phyloP scores from a whole-genome alignment of 331 rosid species.

The Rhamnella rubrinervis region DNA sequence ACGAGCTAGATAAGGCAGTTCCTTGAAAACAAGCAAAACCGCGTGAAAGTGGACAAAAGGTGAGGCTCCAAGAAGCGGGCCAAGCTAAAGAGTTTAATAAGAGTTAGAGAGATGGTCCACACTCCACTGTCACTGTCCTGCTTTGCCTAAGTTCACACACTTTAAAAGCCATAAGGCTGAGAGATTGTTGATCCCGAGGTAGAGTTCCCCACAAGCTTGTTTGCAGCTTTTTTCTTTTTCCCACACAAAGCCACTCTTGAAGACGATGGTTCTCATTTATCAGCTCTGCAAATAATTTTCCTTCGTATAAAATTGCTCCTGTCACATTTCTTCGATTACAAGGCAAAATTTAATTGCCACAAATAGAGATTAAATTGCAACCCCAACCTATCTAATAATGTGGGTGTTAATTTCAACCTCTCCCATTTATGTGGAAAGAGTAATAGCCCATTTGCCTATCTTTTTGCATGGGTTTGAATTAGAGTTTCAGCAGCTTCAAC shows the following conservation, averaged over 20 bases:
- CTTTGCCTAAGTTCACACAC: conserved; percentile 21
- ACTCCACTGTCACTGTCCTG: conserved; percentile 11
- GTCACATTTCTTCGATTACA: not conserved
- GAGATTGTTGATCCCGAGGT: conserved; percentile 59
- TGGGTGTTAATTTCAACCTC: not conserved
- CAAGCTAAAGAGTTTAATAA: not conserved
- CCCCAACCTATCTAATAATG: not conserved
- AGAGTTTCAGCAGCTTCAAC: too few species aligned
- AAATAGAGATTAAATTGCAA: not conserved
- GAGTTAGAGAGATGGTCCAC: conserved; percentile 24
- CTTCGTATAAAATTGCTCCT: not conserved
- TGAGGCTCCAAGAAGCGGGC: not conserved
- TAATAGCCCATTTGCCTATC: too few species aligned
- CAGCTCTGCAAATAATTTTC: not conserved
- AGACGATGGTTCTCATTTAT: conserved; percentile 11
- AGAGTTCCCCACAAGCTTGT: conserved; percentile 18
- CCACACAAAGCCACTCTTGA: not conserved
- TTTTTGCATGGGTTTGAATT: not conserved
- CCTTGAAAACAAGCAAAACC: too few species aligned
- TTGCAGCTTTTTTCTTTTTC: conserved; percentile 6
- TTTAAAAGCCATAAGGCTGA: not conserved
- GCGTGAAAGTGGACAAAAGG: not conserved
- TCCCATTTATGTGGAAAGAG: not conserved
- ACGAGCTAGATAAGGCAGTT: too few species aligned
- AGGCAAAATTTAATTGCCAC: conserved; percentile 2